Evolutionary conservation across 2,329 filamentous ascomycete species (phyloP), one percentile per base, ranked within the genome.

Genomic region (Claviceps fusiformis): DNA sequence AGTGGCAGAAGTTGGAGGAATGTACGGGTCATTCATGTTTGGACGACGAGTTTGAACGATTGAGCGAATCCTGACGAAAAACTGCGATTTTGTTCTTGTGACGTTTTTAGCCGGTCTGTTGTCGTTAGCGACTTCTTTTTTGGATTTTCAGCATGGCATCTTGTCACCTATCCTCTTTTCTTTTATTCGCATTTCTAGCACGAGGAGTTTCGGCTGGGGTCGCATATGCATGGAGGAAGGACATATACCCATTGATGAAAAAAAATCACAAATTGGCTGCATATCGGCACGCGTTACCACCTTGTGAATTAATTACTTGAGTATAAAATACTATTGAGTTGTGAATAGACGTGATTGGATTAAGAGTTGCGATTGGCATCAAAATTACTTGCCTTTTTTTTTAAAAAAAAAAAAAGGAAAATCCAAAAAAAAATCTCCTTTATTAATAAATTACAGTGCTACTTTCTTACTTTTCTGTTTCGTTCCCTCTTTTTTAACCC

Each of bases 1-100:
- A 31, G 82, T 83, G 64, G 89, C 91, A 54, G 92, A 97, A 68
- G 87, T 97, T 31, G 93, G 95, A 63, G 89, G 89, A 59, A 95
- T 95, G 65, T 96, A 97, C 66, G 93, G 93, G 27, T 79, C 74
- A 29, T 82, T 79, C 63, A 83, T 83, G 80, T 83, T 82, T 70
- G 78, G 78, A 63, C 71, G 78, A 61, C 76, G 78, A 64, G 67
- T 82, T 55, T 82, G 68, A 73, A 73, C n/a, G 49, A 54, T 53
- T 10, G 1, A 31, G 15, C 13, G 46, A 24, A 13, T 37, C 15
- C 15, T 51, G 19, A 44, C 54, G 39, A 19, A 5, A 33, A 24
- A 19, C 2, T 10, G 29, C 31, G 49, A 49, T 9, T 35, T 3
- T 49, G 10, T 46, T 51, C 47, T n/a, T 49, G 39, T 33, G 17